phyloP scores from a whole-genome alignment of 768 basidiomycete genomes.

The Boletellus sp. region DNA sequence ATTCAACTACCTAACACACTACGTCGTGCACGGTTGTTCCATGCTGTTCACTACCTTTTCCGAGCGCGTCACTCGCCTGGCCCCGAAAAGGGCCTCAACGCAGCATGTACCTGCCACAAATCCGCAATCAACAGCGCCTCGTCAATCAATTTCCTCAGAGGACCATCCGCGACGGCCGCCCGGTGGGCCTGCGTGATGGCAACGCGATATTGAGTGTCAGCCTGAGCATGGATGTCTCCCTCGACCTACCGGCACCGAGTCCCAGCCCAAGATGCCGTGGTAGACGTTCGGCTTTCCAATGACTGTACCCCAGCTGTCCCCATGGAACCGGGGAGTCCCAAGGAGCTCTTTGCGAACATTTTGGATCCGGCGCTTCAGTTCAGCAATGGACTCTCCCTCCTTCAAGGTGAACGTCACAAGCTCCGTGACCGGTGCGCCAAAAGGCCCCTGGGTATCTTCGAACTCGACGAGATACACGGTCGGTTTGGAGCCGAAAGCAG shows the following conservation, averaged over 20 bases:
- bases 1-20: not conserved
- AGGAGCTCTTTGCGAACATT: slow-evolving; percentile 18
- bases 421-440: slow-evolving; percentile 30
- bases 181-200: slow-evolving; percentile 31
- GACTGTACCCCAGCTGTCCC: slow-evolving; percentile 29
- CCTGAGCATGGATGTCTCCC: not conserved
- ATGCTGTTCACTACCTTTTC: not conserved
- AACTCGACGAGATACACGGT: slow-evolving; percentile 20
- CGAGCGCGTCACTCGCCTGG: not conserved
- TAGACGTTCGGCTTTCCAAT: slow-evolving; percentile 17
- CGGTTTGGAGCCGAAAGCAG: slow-evolving; percentile 18
- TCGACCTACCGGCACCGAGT: slow-evolving; percentile 29
- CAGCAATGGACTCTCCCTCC: slow-evolving; percentile 14
- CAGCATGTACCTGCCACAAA: slow-evolving; percentile 32
- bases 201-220: not conserved
- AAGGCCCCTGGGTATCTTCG: slow-evolving; percentile 13
- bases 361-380: slow-evolving; percentile 21
- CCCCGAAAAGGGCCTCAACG: slow-evolving; percentile 10
- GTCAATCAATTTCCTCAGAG: slow-evolving; percentile 28
- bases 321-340: slow-evolving; percentile 23
- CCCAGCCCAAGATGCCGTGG: slow-evolving; percentile 37
- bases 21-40: not conserved
- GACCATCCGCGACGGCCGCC: slow-evolving; percentile 30
- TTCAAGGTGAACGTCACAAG: slow-evolving; percentile 33
- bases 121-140: slow-evolving; percentile 23